phyloP scores from a whole-genome alignment of 345 rosid genomes.

The Syzygium grande region DNA sequence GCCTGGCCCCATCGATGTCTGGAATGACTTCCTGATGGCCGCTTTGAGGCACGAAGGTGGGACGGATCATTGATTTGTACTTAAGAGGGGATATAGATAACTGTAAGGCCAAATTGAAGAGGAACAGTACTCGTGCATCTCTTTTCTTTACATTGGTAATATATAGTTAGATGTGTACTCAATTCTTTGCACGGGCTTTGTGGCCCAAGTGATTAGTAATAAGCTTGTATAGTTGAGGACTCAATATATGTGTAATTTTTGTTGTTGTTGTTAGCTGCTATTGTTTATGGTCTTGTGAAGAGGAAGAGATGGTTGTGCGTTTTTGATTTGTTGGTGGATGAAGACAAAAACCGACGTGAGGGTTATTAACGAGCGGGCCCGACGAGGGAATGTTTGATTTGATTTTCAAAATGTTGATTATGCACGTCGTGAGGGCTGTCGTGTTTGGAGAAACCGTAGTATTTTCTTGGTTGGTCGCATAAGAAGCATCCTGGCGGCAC shows the following conservation, averaged over 20 bases:
- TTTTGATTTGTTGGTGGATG: too few relatives aligned
- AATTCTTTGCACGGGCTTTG: neutral
- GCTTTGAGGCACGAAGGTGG: constrained; percentile 16
- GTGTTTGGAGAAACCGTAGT: neutral
- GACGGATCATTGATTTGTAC: neutral
- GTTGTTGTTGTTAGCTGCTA: too few relatives aligned
- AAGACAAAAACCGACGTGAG: neutral
- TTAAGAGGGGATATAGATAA: neutral
- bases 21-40: constrained; percentile 68
- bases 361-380: neutral
- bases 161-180: neutral
- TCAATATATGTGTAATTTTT: too few relatives aligned
- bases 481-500: neutral
- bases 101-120: neutral
- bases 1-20: constrained; percentile 73
- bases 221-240: neutral
- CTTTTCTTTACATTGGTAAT: too few relatives aligned
- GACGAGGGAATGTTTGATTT: neutral
- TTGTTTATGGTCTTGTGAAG: too few relatives aligned
- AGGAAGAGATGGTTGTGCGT: too few relatives aligned
- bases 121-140: neutral
- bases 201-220: neutral
- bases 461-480: neutral
- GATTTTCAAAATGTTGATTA: neutral
- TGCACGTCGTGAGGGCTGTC: accelerated